phyloP scores from a whole-genome alignment of 371 early-diverging fungal genomes.

The Mortierella sp. region DNA sequence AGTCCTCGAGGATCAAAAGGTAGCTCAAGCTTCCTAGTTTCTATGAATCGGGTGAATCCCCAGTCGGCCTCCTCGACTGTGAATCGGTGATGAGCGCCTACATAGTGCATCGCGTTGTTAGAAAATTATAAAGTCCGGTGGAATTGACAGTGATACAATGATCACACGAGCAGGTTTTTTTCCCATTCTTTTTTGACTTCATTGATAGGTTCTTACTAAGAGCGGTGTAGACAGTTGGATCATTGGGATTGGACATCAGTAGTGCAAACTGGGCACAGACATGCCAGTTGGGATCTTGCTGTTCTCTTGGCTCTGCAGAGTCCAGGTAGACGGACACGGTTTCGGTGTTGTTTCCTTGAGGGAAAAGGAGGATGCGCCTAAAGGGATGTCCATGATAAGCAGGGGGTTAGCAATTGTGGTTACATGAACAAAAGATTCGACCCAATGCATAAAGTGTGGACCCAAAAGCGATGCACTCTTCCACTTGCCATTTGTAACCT shows the following conservation, averaged over 20 bases:
- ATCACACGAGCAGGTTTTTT: not conserved
- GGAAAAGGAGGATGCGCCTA: slow-evolving; percentile 91
- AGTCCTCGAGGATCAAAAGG: slow-evolving; percentile 61
- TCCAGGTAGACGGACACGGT: slow-evolving; percentile 86
- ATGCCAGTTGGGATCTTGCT: slow-evolving; percentile 75
- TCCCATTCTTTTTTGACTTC: not conserved
- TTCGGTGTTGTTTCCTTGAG: slow-evolving; percentile 86
- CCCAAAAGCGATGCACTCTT: not conserved
- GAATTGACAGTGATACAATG: not conserved
- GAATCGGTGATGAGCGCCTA: slow-evolving; percentile 89
- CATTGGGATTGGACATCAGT: slow-evolving; percentile 79
- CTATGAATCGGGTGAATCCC: slow-evolving; percentile 91
- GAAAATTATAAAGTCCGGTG: not conserved
- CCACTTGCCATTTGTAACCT: slow-evolving; percentile 67
- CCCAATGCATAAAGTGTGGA: too few relatives aligned
- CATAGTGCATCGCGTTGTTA: not conserved
- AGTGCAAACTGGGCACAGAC: slow-evolving; percentile 91
- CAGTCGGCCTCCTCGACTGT: slow-evolving; percentile 88
- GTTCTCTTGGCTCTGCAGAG: slow-evolving; percentile 73
- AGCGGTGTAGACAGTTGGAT: slow-evolving; percentile 70
- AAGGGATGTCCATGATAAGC: not conserved
- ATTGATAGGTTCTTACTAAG: slow-evolving; percentile 62
- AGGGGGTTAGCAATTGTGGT: not conserved
- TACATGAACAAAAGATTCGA: not conserved
- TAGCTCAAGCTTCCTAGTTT: slow-evolving; percentile 61